Percentiles rank a stretch among this genome's conserved stretches.
Evolutionary conservation across 2,329 filamentous ascomycete species (phyloP).

Genomic region (Volutella citrinella): DNA sequence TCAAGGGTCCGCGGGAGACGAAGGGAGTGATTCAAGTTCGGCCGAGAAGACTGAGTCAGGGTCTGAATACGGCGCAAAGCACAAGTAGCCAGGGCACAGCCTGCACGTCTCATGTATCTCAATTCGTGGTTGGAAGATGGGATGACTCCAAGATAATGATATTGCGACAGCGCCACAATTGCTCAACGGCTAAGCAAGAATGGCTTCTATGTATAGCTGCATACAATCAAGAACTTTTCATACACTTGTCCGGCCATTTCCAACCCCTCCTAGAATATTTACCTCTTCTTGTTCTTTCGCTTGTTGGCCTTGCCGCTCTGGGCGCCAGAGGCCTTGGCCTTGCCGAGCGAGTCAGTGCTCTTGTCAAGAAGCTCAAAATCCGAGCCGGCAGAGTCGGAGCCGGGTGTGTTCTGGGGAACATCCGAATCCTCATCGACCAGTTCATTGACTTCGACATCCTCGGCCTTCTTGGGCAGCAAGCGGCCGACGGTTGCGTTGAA

Average conservation of each 20-base stretch:
- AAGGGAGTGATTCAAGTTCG: too few species aligned
- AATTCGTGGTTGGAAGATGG: too few species aligned
- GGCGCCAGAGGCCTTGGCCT: conserved; percentile 48
- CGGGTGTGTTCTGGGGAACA: conserved; percentile 48
- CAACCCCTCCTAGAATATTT: too few species aligned
- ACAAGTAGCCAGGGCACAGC: too few species aligned
- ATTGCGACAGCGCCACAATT: too few species aligned
- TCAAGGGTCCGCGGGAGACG: too few species aligned
- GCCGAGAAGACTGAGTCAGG: too few species aligned
- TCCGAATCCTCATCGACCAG: conserved; percentile 47
- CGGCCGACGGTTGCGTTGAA: conserved; percentile 58
- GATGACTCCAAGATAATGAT: too few species aligned
- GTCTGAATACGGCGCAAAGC: too few species aligned
- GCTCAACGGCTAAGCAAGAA: too few species aligned
- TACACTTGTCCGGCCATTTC: too few species aligned
- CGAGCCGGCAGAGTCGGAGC: conserved; percentile 55
- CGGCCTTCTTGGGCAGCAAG: conserved; percentile 39
- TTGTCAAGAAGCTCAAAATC: conserved; percentile 64
- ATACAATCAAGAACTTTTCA: background rate
- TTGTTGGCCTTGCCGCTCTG: conserved; percentile 49
- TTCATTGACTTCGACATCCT: conserved; percentile 35
- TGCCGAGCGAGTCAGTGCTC: conserved; percentile 52
- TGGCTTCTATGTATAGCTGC: background rate
- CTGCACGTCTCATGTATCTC: too few species aligned
- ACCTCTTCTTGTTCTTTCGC: conserved; percentile 55